Base-by-base conservation (phyloP, 2,329 filamentous ascomycete species). In the Penicillium expansum region DNA sequence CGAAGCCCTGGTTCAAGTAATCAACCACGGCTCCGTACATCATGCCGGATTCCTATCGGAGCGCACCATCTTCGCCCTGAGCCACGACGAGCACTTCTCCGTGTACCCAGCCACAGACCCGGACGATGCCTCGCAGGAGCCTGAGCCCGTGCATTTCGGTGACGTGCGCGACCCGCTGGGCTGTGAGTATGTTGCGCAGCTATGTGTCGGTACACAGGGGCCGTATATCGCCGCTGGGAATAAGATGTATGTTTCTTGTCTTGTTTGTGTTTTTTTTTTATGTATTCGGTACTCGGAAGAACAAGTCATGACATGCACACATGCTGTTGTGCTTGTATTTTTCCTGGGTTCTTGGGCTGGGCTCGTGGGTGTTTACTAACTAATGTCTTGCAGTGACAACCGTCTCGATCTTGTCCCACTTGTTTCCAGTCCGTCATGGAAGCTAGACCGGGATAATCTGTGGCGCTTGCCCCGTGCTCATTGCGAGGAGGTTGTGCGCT, bases 11-110 rank as follows among this genome's bases (percentile, higher is more conserved):
- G 76, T 83, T 49, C 83, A 86, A 66, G 83, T 86, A 32, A 79
- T 86, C 67, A 87, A 86, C 66, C 84, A 86, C 62, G 76, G 81
- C 47, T 86, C 85, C 8, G 80, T 87, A 48, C 83, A 86, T 60
- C 83, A 83, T 62, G 82, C 84, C 22, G 84, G 83, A 2, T 86
- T 86, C 69, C 73, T 87, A 24, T 79, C 77, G 14, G 71, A 77
- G 5, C 70, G 74, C 35, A 74, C 80, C 39, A 79, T 85, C 52
- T 86, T 82, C 62, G 83, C 83, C 5, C 74, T 87, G 9, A 85
- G 83, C 55, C 85, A 85, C 4, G 85, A 87, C 60, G 85, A 87
- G 66, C 79, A 80, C 22, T 79, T 86, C 63, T 81, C 82, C 9
- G 78, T 87, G 54, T 82, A 86, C 64, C 80, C 80, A 1, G 77